A percentile compares a stretch with the other conserved stretches of the same genome.
These are phyloP conservation scores for Sclerotiophoma versabilis DNA, from an alignment of 2,329 filamentous ascomycete genomes.

Conservation along the genomic window DNA sequence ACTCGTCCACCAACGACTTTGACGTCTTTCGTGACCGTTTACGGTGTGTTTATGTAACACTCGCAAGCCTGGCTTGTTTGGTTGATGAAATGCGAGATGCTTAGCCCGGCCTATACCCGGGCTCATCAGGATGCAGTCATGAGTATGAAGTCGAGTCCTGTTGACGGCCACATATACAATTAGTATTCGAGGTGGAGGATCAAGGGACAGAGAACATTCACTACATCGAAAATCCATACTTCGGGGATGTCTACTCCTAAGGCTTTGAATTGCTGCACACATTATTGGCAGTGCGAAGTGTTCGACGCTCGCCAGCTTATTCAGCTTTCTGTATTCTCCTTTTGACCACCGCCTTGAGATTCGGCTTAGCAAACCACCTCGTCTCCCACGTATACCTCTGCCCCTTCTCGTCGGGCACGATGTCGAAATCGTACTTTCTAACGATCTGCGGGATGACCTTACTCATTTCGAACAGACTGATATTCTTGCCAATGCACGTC, in stretches of 20 bases:
- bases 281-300: no score
- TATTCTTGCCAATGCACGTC: conserved; percentile 35
- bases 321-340: conserved; percentile 1
- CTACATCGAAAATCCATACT: no score
- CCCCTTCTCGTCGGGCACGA: conserved; percentile 3
- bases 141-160: neutral
- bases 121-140: neutral
- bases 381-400: conserved; percentile 11
- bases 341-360: neutral
- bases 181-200: no score
- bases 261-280: no score
- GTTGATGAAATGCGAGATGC: conserved; percentile 12
- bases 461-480: conserved; percentile 30
- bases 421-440: conserved; percentile 23
- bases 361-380: conserved; percentile 16
- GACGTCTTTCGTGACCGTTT: neutral
- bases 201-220: no score
- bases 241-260: no score
- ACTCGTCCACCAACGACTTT: neutral
- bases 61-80: conserved; percentile 9
- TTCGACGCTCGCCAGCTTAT: neutral
- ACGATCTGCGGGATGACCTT: conserved; percentile 33
- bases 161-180: no score
- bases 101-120: neutral
- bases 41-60: neutral